These are phyloP conservation scores for Trametes sp. DNA, from an alignment of 1,284 basidiomycete species.

Conservation along the genomic window DNA sequence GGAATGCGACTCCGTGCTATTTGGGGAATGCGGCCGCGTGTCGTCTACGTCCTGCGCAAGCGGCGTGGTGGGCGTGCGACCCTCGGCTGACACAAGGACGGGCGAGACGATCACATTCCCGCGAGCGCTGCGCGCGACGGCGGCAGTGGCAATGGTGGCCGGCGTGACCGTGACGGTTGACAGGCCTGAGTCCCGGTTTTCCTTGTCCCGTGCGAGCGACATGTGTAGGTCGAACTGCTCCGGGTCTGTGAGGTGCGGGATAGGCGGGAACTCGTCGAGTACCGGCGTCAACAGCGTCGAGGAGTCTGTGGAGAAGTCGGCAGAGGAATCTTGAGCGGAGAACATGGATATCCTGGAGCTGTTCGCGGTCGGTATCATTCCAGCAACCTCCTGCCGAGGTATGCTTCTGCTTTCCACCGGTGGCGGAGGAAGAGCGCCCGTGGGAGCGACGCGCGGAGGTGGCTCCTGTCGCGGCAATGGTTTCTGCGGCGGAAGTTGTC, in stretches of 20 bases:
- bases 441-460: constrained; percentile 18
- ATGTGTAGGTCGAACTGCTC: constrained; percentile 31
- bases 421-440: constrained; percentile 28
- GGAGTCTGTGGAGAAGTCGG: constrained; percentile 27
- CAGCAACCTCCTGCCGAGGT: constrained; percentile 38
- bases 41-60: constrained; percentile 25
- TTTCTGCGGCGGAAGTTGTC: constrained; percentile 38
- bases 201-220: constrained; percentile 38
- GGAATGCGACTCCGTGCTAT: constrained; percentile 40
- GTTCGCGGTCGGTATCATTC: constrained; percentile 28
- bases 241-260: constrained; percentile 20
- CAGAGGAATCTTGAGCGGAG: constrained; percentile 21
- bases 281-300: constrained; percentile 29
- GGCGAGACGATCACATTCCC: constrained; percentile 40
- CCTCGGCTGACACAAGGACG: constrained; percentile 22
- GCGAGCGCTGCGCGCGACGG: constrained; percentile 39
- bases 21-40: constrained; percentile 37
- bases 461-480: constrained; percentile 36
- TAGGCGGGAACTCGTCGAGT: constrained; percentile 33
- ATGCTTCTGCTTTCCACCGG: constrained; percentile 30
- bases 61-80: constrained; percentile 19
- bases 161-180: constrained; percentile 46
- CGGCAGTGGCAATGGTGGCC: constrained; percentile 42
- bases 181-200: constrained; percentile 43
- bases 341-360: constrained; percentile 11